Conservation (phyloP, 192 early-diverging fungal species). For the Backusella tuberculispora region DNA sequence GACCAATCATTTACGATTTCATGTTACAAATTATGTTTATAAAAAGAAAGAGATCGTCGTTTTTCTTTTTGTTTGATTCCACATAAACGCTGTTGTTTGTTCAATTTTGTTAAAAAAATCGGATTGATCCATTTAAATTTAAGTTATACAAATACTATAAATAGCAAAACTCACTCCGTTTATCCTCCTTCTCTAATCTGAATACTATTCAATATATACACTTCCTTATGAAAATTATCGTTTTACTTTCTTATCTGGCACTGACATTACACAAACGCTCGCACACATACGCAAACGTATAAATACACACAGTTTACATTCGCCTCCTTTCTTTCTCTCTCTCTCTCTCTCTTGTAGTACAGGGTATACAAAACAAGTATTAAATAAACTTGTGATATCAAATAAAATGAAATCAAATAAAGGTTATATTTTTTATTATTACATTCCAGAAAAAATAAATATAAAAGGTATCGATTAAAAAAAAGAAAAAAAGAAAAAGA, state of each 20-base stretch:
- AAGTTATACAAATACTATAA: conserved; percentile 13
- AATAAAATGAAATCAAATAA: background rate
- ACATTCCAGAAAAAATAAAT: conserved; percentile 6
- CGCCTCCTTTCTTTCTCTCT: background rate
- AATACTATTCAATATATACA: background rate
- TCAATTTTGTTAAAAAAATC: background rate
- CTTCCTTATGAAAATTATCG: background rate
- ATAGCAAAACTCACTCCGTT: conserved; percentile 1
- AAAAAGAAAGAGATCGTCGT: conserved; percentile 14
- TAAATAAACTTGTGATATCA: background rate
- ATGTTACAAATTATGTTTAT: conserved; percentile 12
- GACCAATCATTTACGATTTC: background rate
- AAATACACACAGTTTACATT: background rate
- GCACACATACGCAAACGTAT: background rate
- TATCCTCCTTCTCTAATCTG: background rate
- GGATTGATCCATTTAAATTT: conserved; percentile 1
- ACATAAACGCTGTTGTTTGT: background rate
- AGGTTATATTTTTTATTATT: background rate
- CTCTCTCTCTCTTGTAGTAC: background rate
- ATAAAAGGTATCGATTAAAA: background rate
- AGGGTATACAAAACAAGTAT: background rate
- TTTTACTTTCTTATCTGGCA: background rate
- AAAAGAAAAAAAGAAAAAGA: background rate
- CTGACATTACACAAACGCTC: background rate
- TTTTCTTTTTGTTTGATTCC: conserved; percentile 11